Evolutionary conservation across 2,329 filamentous ascomycete species (phyloP), one percentile per base, ranked within the genome.

Genomic region (Thermoascus crustaceus): DNA sequence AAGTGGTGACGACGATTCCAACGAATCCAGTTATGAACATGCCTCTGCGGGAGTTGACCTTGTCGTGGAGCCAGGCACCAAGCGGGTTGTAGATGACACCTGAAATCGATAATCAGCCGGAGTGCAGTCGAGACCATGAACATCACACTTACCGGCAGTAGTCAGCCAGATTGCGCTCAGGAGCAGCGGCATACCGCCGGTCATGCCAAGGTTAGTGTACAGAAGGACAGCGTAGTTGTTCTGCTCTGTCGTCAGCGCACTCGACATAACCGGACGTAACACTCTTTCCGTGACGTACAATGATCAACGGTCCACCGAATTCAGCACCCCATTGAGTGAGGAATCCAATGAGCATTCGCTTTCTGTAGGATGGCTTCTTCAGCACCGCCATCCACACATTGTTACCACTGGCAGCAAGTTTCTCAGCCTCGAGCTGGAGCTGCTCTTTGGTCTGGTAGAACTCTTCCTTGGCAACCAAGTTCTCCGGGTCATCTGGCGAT

Each of bases 261-360:
- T 6, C 32, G 14, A 22, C 30, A 13, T 27, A 18, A 22, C 6
- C 22, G 14, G n/a, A n/a, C n/a, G n/a, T n/a, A n/a, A n/a, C 10
- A 10, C 5, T 10, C 4, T 5, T 27, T 31, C 13, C 26, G 23
- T n/a, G 26, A 60, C 66, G 49, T 37, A 69, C 67, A 36, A 72
- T 72, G 10, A 73, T 67, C 1, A 73, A 54, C 7, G 68, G 67
- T 0, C 69, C 69, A n/a, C 62, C 67, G 45, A 72, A 72, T 35
- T 72, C 68, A 2, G 69, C 68, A 14, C 68, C 69, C 67, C 68
- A 73, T 43, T 72, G 69, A 0, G 68, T 72, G 22, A 72, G 50
- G 40, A 72, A 73, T 0, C 68, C 68, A 26, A 73, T 68, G 1
- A 63, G 55, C 66, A 73, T 69, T 1, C 70, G 56, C 53, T 69